Base-by-base conservation (phyloP, 2,329 filamentous ascomycete species). In the Capronia americana region DNA sequence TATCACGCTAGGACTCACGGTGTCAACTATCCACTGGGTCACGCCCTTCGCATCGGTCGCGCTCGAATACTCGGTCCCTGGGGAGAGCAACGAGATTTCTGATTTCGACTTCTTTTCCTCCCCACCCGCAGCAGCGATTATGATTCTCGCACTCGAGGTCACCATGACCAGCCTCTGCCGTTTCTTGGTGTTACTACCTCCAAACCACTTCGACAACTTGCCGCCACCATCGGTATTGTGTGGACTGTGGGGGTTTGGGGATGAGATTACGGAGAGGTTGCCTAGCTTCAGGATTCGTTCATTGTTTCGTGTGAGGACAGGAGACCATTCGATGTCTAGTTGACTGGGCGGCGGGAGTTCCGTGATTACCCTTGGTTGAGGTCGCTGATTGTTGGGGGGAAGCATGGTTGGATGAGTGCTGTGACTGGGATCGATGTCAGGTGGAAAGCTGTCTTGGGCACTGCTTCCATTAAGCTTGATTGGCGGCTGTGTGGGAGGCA, bases 271-370 rank as follows among this genome's bases (percentile, higher is more conserved):
- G 78, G 93, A 87, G 69, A 97, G 81, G 74, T 99, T 97, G 1
- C 95, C 95, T 24, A 99, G 83, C 77, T 96, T 97, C 69, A 99
- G 79, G 72, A 99, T 99, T 41, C 95, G 88, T 79, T 99, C 95
- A 75, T 98, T 97, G 66, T 88, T 90, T 74, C 90, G 89, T 10
- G 92, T 97, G 63, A 99, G 82, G 4, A 99, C 93, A 0, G 95
- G 95, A 0, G 94, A 97, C 95, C 95, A 99, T 79, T 99, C 95
- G 64, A 99, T 96, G 75, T 99, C 95, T 28, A 99, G 83, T 77
- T 98, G 95, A 58, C 92, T 97, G 0, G 95, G 95, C n/a, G 95
- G 94, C 17, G 95, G 93, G 10, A 99, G 84, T 77, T 99, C 95
- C 0, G 95, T 98, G 67, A 99, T 96, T 67, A 97, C 88, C 68